phyloP scores from a whole-genome alignment of 2,329 filamentous ascomycete genomes.

The Fusarium marasasianum region DNA sequence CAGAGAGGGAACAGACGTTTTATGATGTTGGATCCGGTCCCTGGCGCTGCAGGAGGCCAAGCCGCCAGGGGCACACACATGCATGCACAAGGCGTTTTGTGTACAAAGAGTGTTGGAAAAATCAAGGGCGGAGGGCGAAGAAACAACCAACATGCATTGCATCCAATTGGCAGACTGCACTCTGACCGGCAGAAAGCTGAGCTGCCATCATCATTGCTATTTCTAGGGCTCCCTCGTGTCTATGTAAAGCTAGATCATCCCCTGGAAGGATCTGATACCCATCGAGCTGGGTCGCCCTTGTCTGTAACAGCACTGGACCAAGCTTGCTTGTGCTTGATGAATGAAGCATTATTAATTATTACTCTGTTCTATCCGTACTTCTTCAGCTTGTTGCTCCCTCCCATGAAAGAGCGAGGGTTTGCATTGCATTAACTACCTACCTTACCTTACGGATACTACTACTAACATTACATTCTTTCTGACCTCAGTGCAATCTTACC shows the following conservation, averaged over 20 bases:
- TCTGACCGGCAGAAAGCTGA: background rate
- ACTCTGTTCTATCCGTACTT: background rate
- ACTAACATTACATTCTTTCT: conserved; percentile 27
- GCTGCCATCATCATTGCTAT: background rate
- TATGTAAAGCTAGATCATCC: background rate
- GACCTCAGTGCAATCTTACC: conserved; percentile 31
- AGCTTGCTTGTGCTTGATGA: background rate
- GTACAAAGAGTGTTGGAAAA: background rate
- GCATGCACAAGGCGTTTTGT: background rate
- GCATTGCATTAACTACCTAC: background rate
- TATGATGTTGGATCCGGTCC: conserved; percentile 12
- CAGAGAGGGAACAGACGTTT: conserved; percentile 11
- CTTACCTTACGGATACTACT: too few species aligned
- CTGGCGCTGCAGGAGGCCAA: conserved; percentile 9
- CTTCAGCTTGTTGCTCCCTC: conserved; percentile 12
- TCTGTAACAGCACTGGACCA: background rate
- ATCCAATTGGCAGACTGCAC: background rate
- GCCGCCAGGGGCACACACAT: conserved; percentile 2
- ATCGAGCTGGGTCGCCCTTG: conserved; percentile 35
- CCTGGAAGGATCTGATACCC: conserved; percentile 22
- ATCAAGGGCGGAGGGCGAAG: background rate
- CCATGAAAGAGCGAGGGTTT: conserved; percentile 2
- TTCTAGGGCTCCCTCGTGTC: background rate
- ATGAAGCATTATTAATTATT: background rate
- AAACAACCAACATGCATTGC: background rate